Evolutionary conservation across 306 rosid genomes (phyloP).

Genomic region (Hylodesmum podocarpum): DNA sequence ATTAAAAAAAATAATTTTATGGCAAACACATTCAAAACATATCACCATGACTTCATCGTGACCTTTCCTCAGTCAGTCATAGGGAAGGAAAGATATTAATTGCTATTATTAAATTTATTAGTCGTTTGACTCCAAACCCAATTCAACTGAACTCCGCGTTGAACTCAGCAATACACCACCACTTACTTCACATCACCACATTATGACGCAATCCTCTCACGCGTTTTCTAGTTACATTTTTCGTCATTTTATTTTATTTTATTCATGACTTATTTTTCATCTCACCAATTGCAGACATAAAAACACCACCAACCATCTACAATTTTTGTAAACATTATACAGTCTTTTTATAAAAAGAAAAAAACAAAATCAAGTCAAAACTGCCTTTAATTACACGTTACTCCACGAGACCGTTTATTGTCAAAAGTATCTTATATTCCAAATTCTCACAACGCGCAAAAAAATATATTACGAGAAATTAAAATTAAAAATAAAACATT

Average conservation of each 20-base stretch:
- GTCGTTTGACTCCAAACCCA: background rate
- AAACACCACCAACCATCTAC: background rate
- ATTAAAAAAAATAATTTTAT: no score
- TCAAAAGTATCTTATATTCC: background rate
- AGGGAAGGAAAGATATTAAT: background rate
- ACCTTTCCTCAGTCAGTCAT: no score
- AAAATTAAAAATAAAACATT: background rate
- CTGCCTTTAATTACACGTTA: background rate
- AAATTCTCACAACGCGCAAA: background rate
- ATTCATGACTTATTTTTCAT: background rate
- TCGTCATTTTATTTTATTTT: background rate
- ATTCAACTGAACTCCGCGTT: slow-evolving; percentile 36
- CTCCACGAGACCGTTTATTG: background rate
- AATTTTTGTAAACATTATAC: background rate
- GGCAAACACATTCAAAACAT: no score
- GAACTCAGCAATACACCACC: slow-evolving; percentile 27
- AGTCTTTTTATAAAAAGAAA: background rate
- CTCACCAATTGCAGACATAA: no score
- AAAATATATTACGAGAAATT: background rate
- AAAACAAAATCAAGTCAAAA: background rate
- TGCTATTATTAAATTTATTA: background rate
- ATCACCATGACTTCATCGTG: no score
- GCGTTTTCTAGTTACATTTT: slow-evolving; percentile 30
- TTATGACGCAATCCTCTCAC: slow-evolving; percentile 21
- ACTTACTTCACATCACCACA: slow-evolving; percentile 32